Evolutionary conservation across 1,139 yeast genomes (phyloP).

Genomic region (Yamadazyma atlantica): DNA sequence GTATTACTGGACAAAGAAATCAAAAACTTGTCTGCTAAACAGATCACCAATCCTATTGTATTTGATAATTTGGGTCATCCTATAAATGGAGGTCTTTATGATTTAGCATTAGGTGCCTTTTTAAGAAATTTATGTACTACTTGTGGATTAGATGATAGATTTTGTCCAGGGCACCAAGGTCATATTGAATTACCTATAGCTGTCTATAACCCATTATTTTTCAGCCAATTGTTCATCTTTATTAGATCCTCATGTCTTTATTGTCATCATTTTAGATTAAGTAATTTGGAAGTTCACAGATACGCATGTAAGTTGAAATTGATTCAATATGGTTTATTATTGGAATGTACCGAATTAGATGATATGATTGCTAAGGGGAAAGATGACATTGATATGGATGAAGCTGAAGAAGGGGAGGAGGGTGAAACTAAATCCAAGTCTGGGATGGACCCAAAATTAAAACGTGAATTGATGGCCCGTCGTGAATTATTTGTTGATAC

Average conservation of each 20-base stretch:
- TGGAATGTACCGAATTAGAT: constrained; percentile 76
- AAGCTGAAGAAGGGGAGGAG: constrained; percentile 31
- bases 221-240: constrained; percentile 83
- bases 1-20: constrained; percentile 81
- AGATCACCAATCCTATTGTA: constrained; percentile 91
- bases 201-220: constrained; percentile 91
- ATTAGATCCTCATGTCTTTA: constrained; percentile 84
- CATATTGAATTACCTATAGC: constrained; percentile 96
- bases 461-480: constrained; percentile 50
- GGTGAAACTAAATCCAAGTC: constrained; percentile 29
- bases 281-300: constrained; percentile 66
- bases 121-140: constrained; percentile 86
- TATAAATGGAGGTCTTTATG: constrained; percentile 88
- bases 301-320: constrained; percentile 76
- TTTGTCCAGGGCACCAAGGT: constrained; percentile 98
- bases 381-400: constrained; percentile 35
- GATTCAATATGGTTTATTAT: constrained; percentile 83
- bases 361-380: constrained; percentile 46
- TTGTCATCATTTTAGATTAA: constrained; percentile 83
- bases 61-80: constrained; percentile 97
- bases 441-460: constrained; percentile 36
- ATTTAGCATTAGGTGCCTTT: constrained; percentile 91
- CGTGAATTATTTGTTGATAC: constrained; percentile 72
- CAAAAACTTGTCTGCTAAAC: constrained; percentile 85
- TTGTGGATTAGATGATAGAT: constrained; percentile 92